Evolutionary conservation across 495 filamentous ascomycete species (phyloP).

Genomic region (Penicillium diatomitis): DNA sequence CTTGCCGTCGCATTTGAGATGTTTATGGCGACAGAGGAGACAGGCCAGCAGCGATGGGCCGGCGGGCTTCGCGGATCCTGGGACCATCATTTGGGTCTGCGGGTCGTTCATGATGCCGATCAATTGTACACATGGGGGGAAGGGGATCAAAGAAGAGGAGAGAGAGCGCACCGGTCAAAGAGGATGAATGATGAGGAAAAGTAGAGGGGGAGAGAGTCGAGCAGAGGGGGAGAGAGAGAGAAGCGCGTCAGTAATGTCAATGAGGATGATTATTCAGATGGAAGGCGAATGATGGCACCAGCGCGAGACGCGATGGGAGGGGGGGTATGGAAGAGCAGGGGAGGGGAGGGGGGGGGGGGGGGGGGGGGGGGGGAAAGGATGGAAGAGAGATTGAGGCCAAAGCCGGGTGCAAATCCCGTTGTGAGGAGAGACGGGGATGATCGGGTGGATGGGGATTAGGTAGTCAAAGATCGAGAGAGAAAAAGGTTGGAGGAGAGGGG

Average conservation of each 20-base stretch:
- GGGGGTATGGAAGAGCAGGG: too few relatives aligned
- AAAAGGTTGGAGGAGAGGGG: too few relatives aligned
- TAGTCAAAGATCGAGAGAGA: too few relatives aligned
- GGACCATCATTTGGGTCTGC: conserved; percentile 3
- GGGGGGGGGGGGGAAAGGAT: too few relatives aligned
- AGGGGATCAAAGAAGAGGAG: not conserved
- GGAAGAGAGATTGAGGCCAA: too few relatives aligned
- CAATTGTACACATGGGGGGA: conserved; percentile 1
- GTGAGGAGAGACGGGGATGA: too few relatives aligned
- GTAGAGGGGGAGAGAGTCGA: not conserved
- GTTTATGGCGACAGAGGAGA: conserved; percentile 49
- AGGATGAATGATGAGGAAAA: not conserved
- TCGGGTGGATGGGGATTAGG: too few relatives aligned
- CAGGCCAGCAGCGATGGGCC: conserved; percentile 44
- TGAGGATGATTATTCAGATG: not conserved
- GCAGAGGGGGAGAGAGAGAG: not conserved
- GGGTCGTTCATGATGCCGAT: conserved; percentile 18
- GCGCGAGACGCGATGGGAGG: not conserved
- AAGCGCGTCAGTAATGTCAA: not conserved
- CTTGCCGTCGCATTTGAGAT: conserved; percentile 44
- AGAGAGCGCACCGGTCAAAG: not conserved
- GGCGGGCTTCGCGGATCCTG: conserved; percentile 13
- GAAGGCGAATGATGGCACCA: not conserved
- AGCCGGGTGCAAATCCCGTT: too few relatives aligned
- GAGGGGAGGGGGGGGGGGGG: too few relatives aligned